phyloP scores from a whole-genome alignment of 139 green algal genomes.

The Closterium sp. region DNA sequence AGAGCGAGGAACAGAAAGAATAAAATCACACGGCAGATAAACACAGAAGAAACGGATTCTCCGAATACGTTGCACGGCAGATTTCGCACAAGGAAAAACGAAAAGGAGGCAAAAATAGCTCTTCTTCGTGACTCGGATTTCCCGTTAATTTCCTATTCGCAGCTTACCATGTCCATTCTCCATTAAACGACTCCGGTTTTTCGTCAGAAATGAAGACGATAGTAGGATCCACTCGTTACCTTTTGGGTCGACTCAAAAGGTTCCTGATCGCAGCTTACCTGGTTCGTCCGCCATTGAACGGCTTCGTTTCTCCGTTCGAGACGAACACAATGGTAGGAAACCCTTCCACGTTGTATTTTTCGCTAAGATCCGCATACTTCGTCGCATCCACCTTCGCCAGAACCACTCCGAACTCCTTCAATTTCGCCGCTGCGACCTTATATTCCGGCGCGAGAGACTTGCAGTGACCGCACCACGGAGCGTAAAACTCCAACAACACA shows the following conservation, averaged over 20 bases:
- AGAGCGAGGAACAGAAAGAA: neutral
- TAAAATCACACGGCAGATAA: neutral
- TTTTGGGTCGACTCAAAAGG: neutral
- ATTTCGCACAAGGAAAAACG: neutral
- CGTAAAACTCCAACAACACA: constrained; percentile 65
- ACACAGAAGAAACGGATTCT: neutral
- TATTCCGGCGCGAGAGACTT: constrained; percentile 62
- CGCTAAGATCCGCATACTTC: constrained; percentile 8
- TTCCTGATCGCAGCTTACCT: constrained; percentile 4
- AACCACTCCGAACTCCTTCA: constrained; percentile 37
- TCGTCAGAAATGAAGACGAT: no score
- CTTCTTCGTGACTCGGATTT: no score
- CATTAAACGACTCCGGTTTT: no score
- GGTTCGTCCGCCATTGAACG: constrained; percentile 36
- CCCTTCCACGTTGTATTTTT: constrained; percentile 39
- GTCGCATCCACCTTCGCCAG: constrained; percentile 46
- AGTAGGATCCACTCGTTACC: no score
- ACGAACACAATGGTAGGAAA: constrained; percentile 43
- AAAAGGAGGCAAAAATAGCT: neutral
- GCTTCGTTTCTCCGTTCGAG: constrained; percentile 2
- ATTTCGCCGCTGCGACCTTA: constrained; percentile 13
- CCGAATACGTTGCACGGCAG: neutral
- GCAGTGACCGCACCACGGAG: constrained; percentile 72
- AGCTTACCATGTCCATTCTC: no score
- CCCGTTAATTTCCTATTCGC: no score